Percentiles rank a stretch among this genome's conserved stretches.
Evolutionary conservation across 768 basidiomycete genomes (phyloP).

Genomic region (Tricholoma matsutake): DNA sequence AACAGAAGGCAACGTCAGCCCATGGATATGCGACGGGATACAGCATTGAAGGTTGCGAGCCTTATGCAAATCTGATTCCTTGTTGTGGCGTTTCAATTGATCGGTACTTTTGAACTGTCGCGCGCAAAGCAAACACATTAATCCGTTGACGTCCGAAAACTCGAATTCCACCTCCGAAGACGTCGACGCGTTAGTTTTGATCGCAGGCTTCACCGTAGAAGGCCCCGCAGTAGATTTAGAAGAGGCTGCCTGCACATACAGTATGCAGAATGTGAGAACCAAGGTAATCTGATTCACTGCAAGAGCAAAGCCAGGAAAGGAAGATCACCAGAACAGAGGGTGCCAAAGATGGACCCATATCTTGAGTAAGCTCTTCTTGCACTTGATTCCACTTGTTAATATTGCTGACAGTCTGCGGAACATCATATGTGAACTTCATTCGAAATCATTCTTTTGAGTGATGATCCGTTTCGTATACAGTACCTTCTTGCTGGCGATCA

Average conservation of each 20-base stretch:
- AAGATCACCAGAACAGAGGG: slow-evolving; percentile 32
- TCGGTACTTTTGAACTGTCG: slow-evolving; percentile 90
- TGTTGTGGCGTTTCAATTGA: slow-evolving; percentile 85
- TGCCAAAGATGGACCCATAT: slow-evolving; percentile 24
- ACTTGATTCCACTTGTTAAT: slow-evolving; percentile 98
- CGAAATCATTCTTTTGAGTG: background rate
- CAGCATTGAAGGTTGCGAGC: slow-evolving; percentile 49
- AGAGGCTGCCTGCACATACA: slow-evolving; percentile 24
- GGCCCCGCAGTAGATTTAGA: slow-evolving; percentile 16
- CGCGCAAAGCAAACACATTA: slow-evolving; percentile 88
- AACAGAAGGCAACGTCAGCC: slow-evolving; percentile 31
- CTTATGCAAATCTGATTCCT: slow-evolving; percentile 96
- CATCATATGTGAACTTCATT: slow-evolving; percentile 7
- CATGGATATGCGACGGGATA: slow-evolving; percentile 22
- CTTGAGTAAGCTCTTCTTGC: slow-evolving; percentile 76
- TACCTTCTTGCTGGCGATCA: slow-evolving; percentile 86
- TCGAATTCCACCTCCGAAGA: slow-evolving; percentile 67
- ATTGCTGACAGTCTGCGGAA: slow-evolving; percentile 72
- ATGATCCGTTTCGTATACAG: slow-evolving; percentile 11
- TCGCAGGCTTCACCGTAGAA: slow-evolving; percentile 15
- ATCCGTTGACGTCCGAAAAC: slow-evolving; percentile 69
- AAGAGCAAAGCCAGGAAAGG: slow-evolving; percentile 25
- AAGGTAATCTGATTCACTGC: slow-evolving; percentile 18
- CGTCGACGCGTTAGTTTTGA: slow-evolving; percentile 25
- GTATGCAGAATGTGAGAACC: slow-evolving; percentile 25